Conservation (phyloP, 2,329 filamentous ascomycete species). For the Elsinoe batatas region DNA sequence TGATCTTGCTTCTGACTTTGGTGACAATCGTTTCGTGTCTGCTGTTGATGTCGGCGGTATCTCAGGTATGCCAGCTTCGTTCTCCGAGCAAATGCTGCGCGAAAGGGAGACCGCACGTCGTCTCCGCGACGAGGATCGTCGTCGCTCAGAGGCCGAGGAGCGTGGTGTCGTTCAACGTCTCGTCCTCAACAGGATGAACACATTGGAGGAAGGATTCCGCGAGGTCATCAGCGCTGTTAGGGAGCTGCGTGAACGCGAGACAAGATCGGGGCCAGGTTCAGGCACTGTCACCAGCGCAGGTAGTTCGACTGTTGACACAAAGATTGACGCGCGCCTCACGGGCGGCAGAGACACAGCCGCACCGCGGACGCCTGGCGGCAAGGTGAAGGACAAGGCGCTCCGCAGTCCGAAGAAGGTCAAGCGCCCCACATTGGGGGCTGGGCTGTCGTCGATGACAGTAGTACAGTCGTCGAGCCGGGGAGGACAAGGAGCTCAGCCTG, state of each 20-base stretch:
- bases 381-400: conserved; percentile 2
- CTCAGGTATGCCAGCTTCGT: conserved; percentile 27
- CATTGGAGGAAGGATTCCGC: conserved; percentile 78
- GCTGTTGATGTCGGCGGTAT: conserved; percentile 30
- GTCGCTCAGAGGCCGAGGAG: conserved; percentile 38
- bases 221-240: conserved; percentile 44
- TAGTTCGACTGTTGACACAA: conserved; percentile 1
- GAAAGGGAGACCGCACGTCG: conserved; percentile 43
- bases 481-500: not conserved
- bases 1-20: conserved; percentile 64
- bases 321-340: not conserved
- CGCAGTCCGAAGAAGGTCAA: conserved; percentile 8
- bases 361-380: conserved; percentile 8
- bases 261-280: not conserved
- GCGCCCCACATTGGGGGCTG: not conserved
- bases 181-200: conserved; percentile 84
- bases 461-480: not conserved
- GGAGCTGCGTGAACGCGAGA: conserved; percentile 16
- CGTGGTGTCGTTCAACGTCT: conserved; percentile 69
- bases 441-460: not conserved
- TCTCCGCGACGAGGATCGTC: conserved; percentile 29
- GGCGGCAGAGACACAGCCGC: not conserved
- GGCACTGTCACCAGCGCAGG: not conserved
- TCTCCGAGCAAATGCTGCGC: conserved; percentile 41
- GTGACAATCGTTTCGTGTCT: conserved; percentile 50